phyloP scores from a whole-genome alignment of 805 yeast species.

The Spencermartinsiella europaea region DNA sequence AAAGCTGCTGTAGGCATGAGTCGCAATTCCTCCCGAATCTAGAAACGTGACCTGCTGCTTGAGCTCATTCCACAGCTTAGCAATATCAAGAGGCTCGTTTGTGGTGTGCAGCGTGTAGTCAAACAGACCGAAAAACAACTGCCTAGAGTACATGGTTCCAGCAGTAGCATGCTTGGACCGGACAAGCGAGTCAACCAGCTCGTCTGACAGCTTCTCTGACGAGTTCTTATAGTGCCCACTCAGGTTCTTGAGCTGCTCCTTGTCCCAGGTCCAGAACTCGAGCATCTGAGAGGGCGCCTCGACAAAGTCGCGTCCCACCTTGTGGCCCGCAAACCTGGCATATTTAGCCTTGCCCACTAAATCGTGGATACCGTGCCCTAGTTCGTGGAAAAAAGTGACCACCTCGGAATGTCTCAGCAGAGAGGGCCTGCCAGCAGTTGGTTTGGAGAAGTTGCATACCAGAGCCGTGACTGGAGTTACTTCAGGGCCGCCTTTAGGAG shows the following conservation, averaged over 20 bases:
- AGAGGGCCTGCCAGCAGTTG: slow-evolving; percentile 63
- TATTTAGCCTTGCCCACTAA: slow-evolving; percentile 60
- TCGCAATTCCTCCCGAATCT: slow-evolving; percentile 47
- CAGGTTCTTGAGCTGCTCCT: slow-evolving; percentile 49
- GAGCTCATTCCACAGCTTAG: slow-evolving; percentile 57
- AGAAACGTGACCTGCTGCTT: slow-evolving; percentile 55
- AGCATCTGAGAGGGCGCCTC: slow-evolving; percentile 90
- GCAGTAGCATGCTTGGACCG: slow-evolving; percentile 71
- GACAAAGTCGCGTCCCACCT: slow-evolving; percentile 79
- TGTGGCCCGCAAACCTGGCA: slow-evolving; percentile 69
- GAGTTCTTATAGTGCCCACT: slow-evolving; percentile 61
- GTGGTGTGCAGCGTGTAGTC: slow-evolving; percentile 62
- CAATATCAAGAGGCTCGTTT: slow-evolving; percentile 39
- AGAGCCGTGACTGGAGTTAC: slow-evolving; percentile 67
- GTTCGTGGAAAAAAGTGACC: slow-evolving; percentile 80
- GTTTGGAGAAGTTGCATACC: slow-evolving; percentile 81
- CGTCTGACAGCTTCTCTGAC: slow-evolving; percentile 52
- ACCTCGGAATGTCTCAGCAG: slow-evolving; percentile 73
- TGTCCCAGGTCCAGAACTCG: slow-evolving; percentile 85
- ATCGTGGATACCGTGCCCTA: slow-evolving; percentile 86
- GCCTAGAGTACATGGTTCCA: slow-evolving; percentile 66
- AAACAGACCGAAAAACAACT: slow-evolving; percentile 71
- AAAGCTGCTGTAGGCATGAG: slow-evolving; percentile 71
- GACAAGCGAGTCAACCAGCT: slow-evolving; percentile 52
- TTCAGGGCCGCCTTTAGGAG: slow-evolving; percentile 44